Percentiles rank a stretch among this genome's conserved stretches.
phyloP scores from a whole-genome alignment of 192 early-diverging fungal genomes.

The Coemansia sp. region DNA sequence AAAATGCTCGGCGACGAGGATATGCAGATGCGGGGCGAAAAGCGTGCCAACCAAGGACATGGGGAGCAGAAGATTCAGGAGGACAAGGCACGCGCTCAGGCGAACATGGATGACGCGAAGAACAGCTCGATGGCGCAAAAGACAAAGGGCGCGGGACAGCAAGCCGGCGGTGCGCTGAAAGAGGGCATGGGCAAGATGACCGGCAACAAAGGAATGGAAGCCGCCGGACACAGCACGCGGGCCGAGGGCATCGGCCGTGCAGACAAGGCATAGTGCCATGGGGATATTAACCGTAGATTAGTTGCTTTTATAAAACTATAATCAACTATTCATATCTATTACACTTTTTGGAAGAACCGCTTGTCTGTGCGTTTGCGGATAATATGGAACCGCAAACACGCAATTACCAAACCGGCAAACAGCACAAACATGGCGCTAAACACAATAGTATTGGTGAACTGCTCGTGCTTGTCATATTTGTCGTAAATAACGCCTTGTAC shows the following conservation, averaged over 20 bases:
- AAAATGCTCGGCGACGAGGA: conserved; percentile 6
- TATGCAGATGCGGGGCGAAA: conserved; percentile 6
- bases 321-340: not conserved
- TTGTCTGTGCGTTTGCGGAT: conserved; percentile 2
- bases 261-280: not conserved
- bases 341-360: conserved; percentile 13
- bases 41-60: not conserved
- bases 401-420: conserved; percentile 22
- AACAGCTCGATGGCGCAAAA: conserved; percentile 10
- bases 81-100: not conserved
- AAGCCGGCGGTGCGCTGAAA: not conserved
- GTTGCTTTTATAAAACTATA: not conserved
- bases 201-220: conserved; percentile 5
- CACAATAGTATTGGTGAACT: conserved; percentile 45
- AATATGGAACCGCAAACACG: conserved; percentile 21
- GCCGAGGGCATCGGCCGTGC: conserved; percentile 2
- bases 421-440: conserved; percentile 47
- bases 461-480: conserved; percentile 37
- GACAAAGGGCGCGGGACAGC: conserved; percentile 3
- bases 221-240: not conserved
- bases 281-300: no score
- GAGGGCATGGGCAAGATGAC: not conserved
- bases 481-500: conserved; percentile 47
- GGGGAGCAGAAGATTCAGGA: conserved; percentile 1
- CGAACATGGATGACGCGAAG: conserved; percentile 5